Evolutionary conservation across 78 protist species (phyloP).

Genomic region (Dictyostelium purpureum): DNA sequence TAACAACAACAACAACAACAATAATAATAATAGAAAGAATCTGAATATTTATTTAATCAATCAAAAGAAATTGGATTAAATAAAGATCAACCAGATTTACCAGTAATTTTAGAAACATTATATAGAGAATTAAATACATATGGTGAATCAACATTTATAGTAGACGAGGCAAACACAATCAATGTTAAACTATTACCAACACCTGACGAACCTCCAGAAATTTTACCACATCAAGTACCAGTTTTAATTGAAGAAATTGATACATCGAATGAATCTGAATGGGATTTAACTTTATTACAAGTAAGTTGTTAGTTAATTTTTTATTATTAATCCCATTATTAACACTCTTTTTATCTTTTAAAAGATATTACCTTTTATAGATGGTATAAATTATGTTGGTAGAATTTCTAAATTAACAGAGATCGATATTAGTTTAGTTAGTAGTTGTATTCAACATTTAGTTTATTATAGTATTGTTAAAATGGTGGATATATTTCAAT

Average conservation of each 20-base stretch:
- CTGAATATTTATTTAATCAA: conserved; percentile 66
- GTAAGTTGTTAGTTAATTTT: too few species aligned
- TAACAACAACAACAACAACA: too few species aligned
- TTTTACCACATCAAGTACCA: conserved; percentile 72
- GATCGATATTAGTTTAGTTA: conserved; percentile 47
- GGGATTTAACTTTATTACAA: conserved; percentile 73
- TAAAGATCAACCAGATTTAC: conserved; percentile 59
- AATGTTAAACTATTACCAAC: conserved; percentile 51
- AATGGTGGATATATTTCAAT: conserved; percentile 78
- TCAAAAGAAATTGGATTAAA: conserved; percentile 26
- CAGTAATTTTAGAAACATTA: conserved; percentile 50
- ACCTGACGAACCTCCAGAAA: conserved; percentile 22
- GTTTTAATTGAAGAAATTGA: conserved; percentile 27
- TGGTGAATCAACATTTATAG: conserved; percentile 55
- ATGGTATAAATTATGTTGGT: conserved; percentile 79
- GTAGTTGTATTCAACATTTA: conserved; percentile 76
- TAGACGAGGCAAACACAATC: conserved; percentile 75
- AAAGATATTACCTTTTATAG: conserved; percentile 74
- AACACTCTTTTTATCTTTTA: too few species aligned
- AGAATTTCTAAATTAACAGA: conserved; percentile 50
- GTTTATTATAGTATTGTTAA: conserved; percentile 75
- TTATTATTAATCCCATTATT: too few species aligned
- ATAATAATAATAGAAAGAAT: conserved; percentile 17
- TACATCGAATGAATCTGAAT: conserved; percentile 29
- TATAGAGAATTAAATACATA: conserved; percentile 62